Evolutionary conservation across 2,329 filamentous ascomycete genomes (phyloP).

Genomic region (Dryadomyces quercus-mongolicae): DNA sequence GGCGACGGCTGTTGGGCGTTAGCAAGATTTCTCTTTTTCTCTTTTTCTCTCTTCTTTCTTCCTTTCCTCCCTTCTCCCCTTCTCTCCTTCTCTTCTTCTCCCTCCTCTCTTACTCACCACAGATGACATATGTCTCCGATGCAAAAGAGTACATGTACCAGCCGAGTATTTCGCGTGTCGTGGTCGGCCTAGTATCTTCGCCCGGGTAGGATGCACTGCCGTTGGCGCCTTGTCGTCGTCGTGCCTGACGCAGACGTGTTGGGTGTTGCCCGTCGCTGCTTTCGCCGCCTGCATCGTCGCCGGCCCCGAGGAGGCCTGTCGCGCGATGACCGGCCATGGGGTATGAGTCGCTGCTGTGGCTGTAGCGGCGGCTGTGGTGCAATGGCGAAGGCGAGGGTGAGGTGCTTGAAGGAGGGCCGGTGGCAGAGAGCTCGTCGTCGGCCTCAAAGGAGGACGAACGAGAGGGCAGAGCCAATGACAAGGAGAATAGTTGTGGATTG

Average conservation of each 20-base stretch:
- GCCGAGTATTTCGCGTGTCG: slow-evolving; percentile 72
- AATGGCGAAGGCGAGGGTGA: not conserved
- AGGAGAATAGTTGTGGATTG: slow-evolving; percentile 17
- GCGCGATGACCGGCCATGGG: slow-evolving; percentile 4
- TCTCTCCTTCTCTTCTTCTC: slow-evolving; percentile 19
- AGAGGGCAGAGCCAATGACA: slow-evolving; percentile 38
- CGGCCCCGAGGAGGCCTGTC: not conserved
- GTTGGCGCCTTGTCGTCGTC: slow-evolving; percentile 22
- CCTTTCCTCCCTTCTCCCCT: too few species aligned
- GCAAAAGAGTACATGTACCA: slow-evolving; percentile 98
- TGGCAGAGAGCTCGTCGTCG: slow-evolving; percentile 53
- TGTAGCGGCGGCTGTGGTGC: not conserved
- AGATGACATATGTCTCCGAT: slow-evolving; percentile 91
- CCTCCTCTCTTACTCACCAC: slow-evolving; percentile 45
- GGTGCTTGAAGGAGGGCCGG: not conserved
- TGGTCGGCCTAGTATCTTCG: slow-evolving; percentile 83
- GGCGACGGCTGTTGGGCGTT: slow-evolving; percentile 26
- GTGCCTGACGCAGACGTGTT: slow-evolving; percentile 18
- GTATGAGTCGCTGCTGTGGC: not conserved
- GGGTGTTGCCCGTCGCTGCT: slow-evolving; percentile 19
- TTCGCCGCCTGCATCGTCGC: not conserved
- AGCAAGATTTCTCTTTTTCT: not conserved
- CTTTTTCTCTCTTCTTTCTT: not conserved
- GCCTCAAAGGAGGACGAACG: slow-evolving; percentile 54
- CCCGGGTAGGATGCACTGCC: slow-evolving; percentile 44